phyloP scores from a whole-genome alignment of 2,329 filamentous ascomycete species.

The Sporothrix brunneoviolacea region DNA sequence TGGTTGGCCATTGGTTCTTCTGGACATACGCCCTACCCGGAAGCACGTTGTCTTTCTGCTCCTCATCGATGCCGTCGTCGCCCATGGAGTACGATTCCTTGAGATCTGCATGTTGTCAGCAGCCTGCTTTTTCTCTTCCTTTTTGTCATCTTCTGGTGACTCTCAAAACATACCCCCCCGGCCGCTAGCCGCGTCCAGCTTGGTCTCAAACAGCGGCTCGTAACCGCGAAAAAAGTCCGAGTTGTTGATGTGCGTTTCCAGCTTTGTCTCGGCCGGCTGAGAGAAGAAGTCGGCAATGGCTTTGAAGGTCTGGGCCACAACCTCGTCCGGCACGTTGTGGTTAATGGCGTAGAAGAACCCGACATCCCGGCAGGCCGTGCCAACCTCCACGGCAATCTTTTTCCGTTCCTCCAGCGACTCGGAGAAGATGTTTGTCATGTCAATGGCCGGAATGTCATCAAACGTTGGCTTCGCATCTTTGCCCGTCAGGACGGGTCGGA shows the following conservation, averaged over 20 bases:
- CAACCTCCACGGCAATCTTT: slow-evolving; percentile 34
- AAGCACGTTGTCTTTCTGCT: not conserved
- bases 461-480: slow-evolving; percentile 11
- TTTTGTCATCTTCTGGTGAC: not conserved
- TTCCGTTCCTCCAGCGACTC: slow-evolving; percentile 20
- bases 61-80: not conserved
- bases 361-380: slow-evolving; percentile 10
- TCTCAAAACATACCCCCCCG: not conserved
- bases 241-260: not conserved
- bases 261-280: slow-evolving; percentile 13
- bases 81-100: not conserved
- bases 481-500: not conserved
- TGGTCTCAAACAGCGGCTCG: not conserved
- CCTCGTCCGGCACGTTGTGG: slow-evolving; percentile 14
- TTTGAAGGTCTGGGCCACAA: slow-evolving; percentile 1
- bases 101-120: not conserved
- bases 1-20: not conserved
- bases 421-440: slow-evolving; percentile 35
- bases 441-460: slow-evolving; percentile 46
- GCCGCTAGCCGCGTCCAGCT: not conserved
- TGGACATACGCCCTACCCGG: not conserved
- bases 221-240: not conserved
- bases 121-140: no score
- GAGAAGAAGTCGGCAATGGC: slow-evolving; percentile 12
- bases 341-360: slow-evolving; percentile 17